phyloP scores from a whole-genome alignment of 345 rosid species.

The Nasturtium officinale region DNA sequence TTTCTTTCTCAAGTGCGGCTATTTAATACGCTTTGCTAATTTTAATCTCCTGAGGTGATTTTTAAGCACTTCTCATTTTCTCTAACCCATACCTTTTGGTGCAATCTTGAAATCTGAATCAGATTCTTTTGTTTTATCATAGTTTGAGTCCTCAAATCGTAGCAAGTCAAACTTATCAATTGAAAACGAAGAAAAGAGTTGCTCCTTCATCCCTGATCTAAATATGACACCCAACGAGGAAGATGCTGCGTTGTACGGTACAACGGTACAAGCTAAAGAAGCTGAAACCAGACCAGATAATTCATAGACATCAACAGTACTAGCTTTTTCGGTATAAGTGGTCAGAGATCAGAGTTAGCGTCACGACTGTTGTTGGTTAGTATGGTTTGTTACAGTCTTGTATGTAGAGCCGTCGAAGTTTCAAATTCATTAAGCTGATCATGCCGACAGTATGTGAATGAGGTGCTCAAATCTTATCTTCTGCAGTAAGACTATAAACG shows the following conservation, averaged over 20 bases:
- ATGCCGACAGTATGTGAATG: too few relatives aligned
- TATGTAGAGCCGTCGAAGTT: too few relatives aligned
- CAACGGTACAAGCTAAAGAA: slow-evolving; percentile 40
- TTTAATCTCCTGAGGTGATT: too few relatives aligned
- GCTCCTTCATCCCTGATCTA: slow-evolving; percentile 68
- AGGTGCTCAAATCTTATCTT: too few relatives aligned
- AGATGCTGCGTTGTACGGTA: slow-evolving; percentile 47
- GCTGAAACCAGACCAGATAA: slow-evolving; percentile 2
- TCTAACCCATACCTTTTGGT: not conserved
- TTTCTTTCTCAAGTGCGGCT: too few relatives aligned
- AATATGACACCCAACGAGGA: slow-evolving; percentile 65
- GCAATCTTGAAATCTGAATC: not conserved
- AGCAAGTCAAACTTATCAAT: not conserved
- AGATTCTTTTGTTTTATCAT: slow-evolving; percentile 3
- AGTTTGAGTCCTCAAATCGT: slow-evolving; percentile 52
- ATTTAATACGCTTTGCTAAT: too few relatives aligned
- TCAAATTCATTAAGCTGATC: too few relatives aligned
- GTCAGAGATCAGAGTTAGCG: slow-evolving; percentile 1
- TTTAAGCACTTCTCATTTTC: not conserved
- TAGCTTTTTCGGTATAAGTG: slow-evolving; percentile 5
- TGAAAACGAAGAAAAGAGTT: too few relatives aligned
- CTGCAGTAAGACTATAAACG: too few relatives aligned
- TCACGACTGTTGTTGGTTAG: too few relatives aligned
- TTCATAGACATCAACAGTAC: slow-evolving; percentile 3
- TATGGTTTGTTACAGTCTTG: too few relatives aligned